Base-by-base conservation (phyloP, 192 early-diverging fungal genomes). In the Umbelopsis vinacea region DNA sequence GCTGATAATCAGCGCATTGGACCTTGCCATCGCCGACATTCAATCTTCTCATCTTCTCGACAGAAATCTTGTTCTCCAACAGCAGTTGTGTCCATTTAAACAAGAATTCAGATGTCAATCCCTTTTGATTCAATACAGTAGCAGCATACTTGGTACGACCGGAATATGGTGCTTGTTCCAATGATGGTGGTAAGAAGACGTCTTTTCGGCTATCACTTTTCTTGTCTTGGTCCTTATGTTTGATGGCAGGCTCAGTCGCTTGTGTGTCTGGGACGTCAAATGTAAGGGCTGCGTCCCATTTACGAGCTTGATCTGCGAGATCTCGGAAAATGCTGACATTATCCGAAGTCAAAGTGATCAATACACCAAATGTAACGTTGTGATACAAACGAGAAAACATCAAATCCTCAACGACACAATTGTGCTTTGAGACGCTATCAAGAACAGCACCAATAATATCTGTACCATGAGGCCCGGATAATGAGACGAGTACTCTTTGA, bases 331-430 rank as follows among this genome's bases (percentile, higher is more conserved):
- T 76, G 22, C 89, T 88, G 46, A 95, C 87, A 72, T 91, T 88
- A 69, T 91, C 87, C 38, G 89, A 85, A 46, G 84, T 86, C 68
- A 96, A 74, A 14, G 87, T 86, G 33, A 95, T 89, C 21, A 94
- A 82, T n/a, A 93, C 93, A 23, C 93, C 94, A 84, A 96, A 96
- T 1, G 95, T 95, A n/a, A 96, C 95, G 74, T 95, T 91, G 80
- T 96, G 95, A 82, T 96, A 92, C 35, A 96, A 79, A 55, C 95
- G 91, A 17, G 94, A 93, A 17, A 96, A 84, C 70, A 91, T 92
- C 74, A 96, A 95, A 76, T 96, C 95, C 22, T 90, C 88, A 33
- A 96, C 89, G n/a, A 83, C 84, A 74, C 93, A 94, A 21, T 89
- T 79, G 75, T 92, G 87, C 60, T 83, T 87, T 35, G 92, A 90